phyloP scores from a whole-genome alignment of 1,139 yeast genomes.

The Hansenula sp. region DNA sequence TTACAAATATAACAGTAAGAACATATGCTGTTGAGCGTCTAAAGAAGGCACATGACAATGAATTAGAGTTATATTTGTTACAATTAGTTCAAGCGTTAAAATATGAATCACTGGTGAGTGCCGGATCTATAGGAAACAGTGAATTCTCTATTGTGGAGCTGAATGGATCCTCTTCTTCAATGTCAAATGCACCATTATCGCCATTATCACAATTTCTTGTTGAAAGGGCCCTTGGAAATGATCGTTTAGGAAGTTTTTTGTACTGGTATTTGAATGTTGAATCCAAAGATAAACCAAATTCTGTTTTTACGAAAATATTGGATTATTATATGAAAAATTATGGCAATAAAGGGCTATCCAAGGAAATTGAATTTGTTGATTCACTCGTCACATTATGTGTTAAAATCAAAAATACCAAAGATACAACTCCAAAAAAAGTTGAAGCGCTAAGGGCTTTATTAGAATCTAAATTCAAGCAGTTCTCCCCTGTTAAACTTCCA shows the following conservation, averaged over 20 bases:
- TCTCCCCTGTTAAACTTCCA: constrained; percentile 28
- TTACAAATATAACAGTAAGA: constrained; percentile 53
- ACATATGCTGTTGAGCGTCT: constrained; percentile 86
- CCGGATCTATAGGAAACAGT: constrained; percentile 20
- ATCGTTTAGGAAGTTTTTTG: constrained; percentile 71
- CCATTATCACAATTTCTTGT: constrained; percentile 80
- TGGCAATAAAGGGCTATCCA: constrained; percentile 26
- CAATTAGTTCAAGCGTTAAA: constrained; percentile 93
- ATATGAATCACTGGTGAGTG: constrained; percentile 46
- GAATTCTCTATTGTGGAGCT: constrained; percentile 40
- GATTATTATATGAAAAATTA: constrained; percentile 31
- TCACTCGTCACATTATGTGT: constrained; percentile 39
- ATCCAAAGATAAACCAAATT: constrained; percentile 58
- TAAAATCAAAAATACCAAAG: constrained; percentile 43
- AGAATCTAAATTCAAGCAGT: constrained; percentile 26
- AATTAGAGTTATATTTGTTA: constrained; percentile 72
- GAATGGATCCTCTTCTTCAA: constrained; percentile 20
- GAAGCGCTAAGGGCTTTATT: constrained; percentile 39
- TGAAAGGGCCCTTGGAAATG: constrained; percentile 64
- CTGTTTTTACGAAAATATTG: constrained; percentile 29
- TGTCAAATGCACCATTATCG: constrained; percentile 28
- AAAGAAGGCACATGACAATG: constrained; percentile 73
- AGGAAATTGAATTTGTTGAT: constrained; percentile 42
- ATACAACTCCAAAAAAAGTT: constrained; percentile 53
- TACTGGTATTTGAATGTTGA: constrained; percentile 94